A percentile compares a stretch with the other conserved stretches of the same genome.
Evolutionary conservation across 257 asterid genomes (phyloP).

Genomic region (Solanum bulbocastanum): DNA sequence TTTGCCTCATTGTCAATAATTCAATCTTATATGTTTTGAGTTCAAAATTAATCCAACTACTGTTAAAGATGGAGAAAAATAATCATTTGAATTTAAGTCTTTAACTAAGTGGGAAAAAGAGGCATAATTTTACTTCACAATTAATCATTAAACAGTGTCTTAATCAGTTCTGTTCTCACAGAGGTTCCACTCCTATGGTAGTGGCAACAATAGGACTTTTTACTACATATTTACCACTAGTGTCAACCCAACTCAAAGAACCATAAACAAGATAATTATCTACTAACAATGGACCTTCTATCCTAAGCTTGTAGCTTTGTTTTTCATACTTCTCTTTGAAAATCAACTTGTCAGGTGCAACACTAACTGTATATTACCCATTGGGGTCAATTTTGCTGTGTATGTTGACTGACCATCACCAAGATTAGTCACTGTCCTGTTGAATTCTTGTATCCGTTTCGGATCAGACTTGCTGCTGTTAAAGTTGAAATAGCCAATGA

Average conservation of each 20-base stretch:
- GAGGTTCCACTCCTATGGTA: slow-evolving; percentile 1
- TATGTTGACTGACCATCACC: slow-evolving; percentile 41
- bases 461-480: background rate
- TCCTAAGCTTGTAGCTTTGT: slow-evolving; percentile 37
- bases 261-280: slow-evolving; percentile 22
- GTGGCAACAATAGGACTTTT: slow-evolving; percentile 58
- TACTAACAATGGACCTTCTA: slow-evolving; percentile 24
- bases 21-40: background rate
- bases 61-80: background rate
- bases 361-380: slow-evolving; percentile 37
- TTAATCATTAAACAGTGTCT: background rate
- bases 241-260: slow-evolving; percentile 50
- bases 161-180: background rate
- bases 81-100: background rate
- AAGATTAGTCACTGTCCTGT: slow-evolving; percentile 51
- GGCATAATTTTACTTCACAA: background rate
- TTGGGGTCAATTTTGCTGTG: slow-evolving; percentile 14
- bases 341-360: slow-evolving; percentile 39
- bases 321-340: slow-evolving; percentile 43
- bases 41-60: background rate
- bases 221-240: slow-evolving; percentile 29
- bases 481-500: slow-evolving; percentile 35
- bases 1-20: background rate
- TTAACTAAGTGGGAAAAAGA: background rate
- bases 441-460: slow-evolving; percentile 20